Evolutionary conservation across 2,329 filamentous ascomycete genomes (phyloP), one percentile per base, ranked within the genome.

Genomic region (Daldinia sp.): DNA sequence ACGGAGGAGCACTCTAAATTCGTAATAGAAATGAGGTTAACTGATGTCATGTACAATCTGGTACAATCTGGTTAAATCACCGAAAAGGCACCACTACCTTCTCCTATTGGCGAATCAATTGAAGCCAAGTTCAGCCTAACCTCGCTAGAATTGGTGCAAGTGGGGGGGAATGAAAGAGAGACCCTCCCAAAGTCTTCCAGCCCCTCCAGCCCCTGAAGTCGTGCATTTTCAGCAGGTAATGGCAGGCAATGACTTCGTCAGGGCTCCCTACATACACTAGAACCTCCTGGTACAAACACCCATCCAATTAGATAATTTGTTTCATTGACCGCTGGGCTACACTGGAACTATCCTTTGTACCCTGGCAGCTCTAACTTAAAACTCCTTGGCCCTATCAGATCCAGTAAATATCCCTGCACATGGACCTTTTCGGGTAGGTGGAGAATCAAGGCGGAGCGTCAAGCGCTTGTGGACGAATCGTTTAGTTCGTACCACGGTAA

Each of bases 61-160:
- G 41, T 48, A 57, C 27, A 62, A 62, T 67, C 43, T 65, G 58
- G 61, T 43, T 67, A 67, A 67, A 67, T 65, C 30, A 51, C 27
- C 17, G 17, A 53, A 51, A 41, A 30, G 10, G 41, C 17, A 30
- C 17, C 15, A 39, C 11, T 27, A 7, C 11, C 15, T 39, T 35
- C 15, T 57, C 56, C 35, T 37, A 61, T 64, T 64, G 61, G 61
- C n/a, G 15, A 49, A 54, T 41, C 39, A 34, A 15, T 43, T 21
- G n/a, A 29, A 54, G 52, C 48, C 13, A 45, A 45, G 21, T 45
- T 45, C 50, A 48, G 50, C 27, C 53, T 57, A 63, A 54, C 60
- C 52, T 8, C 17, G 9, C 43, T 52, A 23, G 48, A 15, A n/a
- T 34, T 52, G 61, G 48, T 37, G 27, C 34, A 37, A 37, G 39